Base-by-base conservation (phyloP, 1,284 basidiomycete species). In the Sphaerobolus stellatus region DNA sequence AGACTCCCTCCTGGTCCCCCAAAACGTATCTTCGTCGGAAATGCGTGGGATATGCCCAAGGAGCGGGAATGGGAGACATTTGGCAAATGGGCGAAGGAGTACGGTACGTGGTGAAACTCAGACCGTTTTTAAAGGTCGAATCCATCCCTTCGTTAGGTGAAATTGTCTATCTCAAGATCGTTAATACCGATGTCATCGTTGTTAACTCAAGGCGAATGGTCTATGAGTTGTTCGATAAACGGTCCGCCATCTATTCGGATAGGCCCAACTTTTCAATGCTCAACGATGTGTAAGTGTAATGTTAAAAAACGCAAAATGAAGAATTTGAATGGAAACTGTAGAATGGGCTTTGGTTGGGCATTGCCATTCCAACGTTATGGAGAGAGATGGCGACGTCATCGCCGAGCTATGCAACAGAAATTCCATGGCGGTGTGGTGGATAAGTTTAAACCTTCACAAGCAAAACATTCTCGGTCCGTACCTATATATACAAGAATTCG, bases 11-110 rank as follows among this genome's bases (percentile, higher is more conserved):
- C 36, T 38, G 36, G 36, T 5, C 36, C 36, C n/a, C 36, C 36
- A n/a, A 16, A 22, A 38, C 36, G 22, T 22, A 61, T 62, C 5
- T 22, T 66, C 20, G 18, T 63, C 34, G 64, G 63, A 2, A 64
- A 66, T 45, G 45, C 61, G 2, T 48, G 57, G 4, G 59, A 64
- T 36, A 52, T 65, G 5, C 58, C 64, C 1, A 58, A 56, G 25
- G 41, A 33, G 11, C 50, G 57, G 20, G 56, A 52, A 6, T 62
- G 57, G 48, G 49, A 54, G 14, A 55, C 56, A 2, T 63, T 62
- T 29, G 52, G 48, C 14, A 28, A 59, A 14, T 63, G 62, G 60
- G 48, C 48, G 14, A 56, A 56, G 11, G 48, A 52, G 22, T 64
- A 63, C 46, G 62, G 64, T 62, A n/a, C n/a, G 36, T 38, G 36